Evolutionary conservation across 805 yeast species (phyloP), one percentile per base, ranked within the genome.

Genomic region (Zygosaccharomyces gambellarensis): DNA sequence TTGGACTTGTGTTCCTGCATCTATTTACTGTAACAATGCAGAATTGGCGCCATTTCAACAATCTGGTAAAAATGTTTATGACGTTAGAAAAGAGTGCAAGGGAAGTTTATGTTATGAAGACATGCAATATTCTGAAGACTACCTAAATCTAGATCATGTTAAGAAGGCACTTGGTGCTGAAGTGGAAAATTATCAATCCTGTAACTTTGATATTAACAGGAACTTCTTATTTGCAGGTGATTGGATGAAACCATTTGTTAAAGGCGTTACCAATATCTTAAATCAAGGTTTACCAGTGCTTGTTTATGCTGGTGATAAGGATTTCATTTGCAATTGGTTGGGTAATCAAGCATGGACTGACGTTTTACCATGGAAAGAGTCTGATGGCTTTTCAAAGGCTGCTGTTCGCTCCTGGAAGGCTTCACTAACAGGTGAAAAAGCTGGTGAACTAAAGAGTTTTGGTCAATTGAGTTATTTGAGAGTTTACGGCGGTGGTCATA

Each of bases 251-350:
- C 96, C 96, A 23, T 89, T 83, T 77, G 94, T 88, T 65, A 78
- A 75, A 59, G 81, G 80, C 45, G 88, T 92, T 36, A 74, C 83
- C 22, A 82, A 81, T 41, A 71, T 90, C 53, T 77, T 92, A 58
- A 90, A 89, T 54, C 67, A 76, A 22, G 85, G 77, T 9, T 61
- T 90, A 44, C 97, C 97, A 3, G 90, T 90, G 23, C 77, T 92
- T 66, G 77, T 92, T 54, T 92, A 90, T 61, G 96, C 96, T 12
- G 98, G 98, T 64, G 97, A 90, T 72, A 88, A 89, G 72, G 98
- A 90, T 70, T 90, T 83, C 70, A 90, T 90, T 65, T 90, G 97
- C 73, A 90, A 92, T 74, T 90, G 97, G 97, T 78, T 92, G 63
- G 98, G 97, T 56, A 90, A 90, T 68, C 80, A 82, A 63, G 94